Evolutionary conservation across 2,329 filamentous ascomycete species (phyloP).

Genomic region (Botrytis elliptica): DNA sequence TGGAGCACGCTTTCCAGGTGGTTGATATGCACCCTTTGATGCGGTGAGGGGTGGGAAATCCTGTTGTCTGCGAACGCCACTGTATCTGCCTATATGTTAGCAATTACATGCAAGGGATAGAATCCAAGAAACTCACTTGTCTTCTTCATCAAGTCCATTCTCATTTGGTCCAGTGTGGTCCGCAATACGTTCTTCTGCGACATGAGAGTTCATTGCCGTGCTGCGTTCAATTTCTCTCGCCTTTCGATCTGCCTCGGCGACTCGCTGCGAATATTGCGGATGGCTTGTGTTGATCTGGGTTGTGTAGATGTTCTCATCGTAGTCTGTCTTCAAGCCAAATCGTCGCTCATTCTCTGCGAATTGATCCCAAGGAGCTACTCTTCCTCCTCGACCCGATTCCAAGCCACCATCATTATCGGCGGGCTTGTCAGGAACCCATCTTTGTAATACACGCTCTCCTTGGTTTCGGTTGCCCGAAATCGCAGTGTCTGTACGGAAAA

Average conservation of each 20-base stretch:
- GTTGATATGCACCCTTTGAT: slow-evolving; percentile 74
- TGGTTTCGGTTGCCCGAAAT: slow-evolving; percentile 73
- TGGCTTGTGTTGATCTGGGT: slow-evolving; percentile 83
- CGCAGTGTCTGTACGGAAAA: slow-evolving; percentile 83
- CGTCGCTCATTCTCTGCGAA: slow-evolving; percentile 85
- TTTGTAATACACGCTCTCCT: slow-evolving; percentile 74
- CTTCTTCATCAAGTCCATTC: slow-evolving; percentile 79
- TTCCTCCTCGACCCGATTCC: slow-evolving; percentile 48
- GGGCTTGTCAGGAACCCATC: slow-evolving; percentile 70
- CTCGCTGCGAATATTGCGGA: slow-evolving; percentile 74
- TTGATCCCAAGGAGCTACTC: slow-evolving; percentile 73
- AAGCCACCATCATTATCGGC: slow-evolving; percentile 69
- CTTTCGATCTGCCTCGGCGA: slow-evolving; percentile 76
- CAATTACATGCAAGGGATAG: not conserved
- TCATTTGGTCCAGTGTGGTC: slow-evolving; percentile 63
- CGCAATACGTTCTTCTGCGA: slow-evolving; percentile 84
- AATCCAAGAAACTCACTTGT: slow-evolving; percentile 62
- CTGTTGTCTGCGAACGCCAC: slow-evolving; percentile 76
- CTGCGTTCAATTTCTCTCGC: slow-evolving; percentile 87
- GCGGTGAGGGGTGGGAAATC: slow-evolving; percentile 65
- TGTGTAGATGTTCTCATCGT: slow-evolving; percentile 93
- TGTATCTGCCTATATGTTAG: slow-evolving; percentile 61
- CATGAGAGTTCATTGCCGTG: slow-evolving; percentile 71
- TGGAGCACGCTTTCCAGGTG: slow-evolving; percentile 81
- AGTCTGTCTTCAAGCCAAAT: slow-evolving; percentile 85